These are phyloP conservation scores for Halophytophthora batemanensis DNA, from an alignment of 352 stramenopile species.

Conservation along the genomic window DNA sequence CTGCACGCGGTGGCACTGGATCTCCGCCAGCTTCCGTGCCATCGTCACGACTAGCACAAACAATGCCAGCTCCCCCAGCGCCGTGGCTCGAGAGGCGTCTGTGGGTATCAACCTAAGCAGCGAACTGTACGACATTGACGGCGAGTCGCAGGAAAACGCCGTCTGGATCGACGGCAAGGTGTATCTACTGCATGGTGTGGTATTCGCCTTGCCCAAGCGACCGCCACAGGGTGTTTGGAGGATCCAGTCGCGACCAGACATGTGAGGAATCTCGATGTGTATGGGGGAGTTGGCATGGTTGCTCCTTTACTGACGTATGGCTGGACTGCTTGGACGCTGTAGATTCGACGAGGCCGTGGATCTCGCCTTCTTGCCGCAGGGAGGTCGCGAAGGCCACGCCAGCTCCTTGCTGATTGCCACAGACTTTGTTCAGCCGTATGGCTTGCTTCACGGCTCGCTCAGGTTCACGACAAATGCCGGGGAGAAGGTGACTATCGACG, in stretches of 20 bases:
- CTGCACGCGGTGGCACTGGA: slow-evolving; percentile 42
- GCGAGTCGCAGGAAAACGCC: slow-evolving; percentile 48
- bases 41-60: slow-evolving; percentile 12
- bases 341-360: slow-evolving; percentile 16
- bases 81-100: slow-evolving; percentile 6
- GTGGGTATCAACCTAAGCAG: slow-evolving; percentile 48
- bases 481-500: slow-evolving; percentile 13
- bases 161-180: slow-evolving; percentile 43
- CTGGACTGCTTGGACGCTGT: background rate
- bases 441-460: slow-evolving; percentile 21
- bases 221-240: slow-evolving; percentile 15
- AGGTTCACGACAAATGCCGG: slow-evolving; percentile 10
- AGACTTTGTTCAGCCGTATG: slow-evolving; percentile 46
- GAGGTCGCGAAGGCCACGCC: slow-evolving; percentile 30
- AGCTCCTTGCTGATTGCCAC: slow-evolving; percentile 28
- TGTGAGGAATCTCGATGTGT: background rate
- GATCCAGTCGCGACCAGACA: slow-evolving; percentile 7
- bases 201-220: slow-evolving; percentile 23
- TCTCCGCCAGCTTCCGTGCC: slow-evolving; percentile 30
- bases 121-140: slow-evolving; percentile 47
- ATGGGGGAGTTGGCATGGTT: background rate
- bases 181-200: slow-evolving; percentile 31
- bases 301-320: background rate
- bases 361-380: slow-evolving; percentile 31
- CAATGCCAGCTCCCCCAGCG: background rate